Base-by-base conservation (phyloP, 23 red algal species). In the Gracilaria caudata region DNA sequence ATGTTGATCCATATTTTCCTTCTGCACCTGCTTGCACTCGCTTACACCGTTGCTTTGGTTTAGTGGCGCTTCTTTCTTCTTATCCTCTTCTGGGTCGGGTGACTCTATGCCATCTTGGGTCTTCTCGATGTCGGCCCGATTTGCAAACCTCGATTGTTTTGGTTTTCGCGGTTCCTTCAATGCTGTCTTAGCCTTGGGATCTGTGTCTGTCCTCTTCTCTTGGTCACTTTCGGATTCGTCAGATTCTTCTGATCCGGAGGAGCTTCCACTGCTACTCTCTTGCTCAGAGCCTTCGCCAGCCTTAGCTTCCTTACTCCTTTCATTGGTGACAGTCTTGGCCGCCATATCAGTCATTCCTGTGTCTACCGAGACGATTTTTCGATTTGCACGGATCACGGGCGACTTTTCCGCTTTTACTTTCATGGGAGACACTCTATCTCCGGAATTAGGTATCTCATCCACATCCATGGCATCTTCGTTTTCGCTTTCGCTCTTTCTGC, bases 81-180 rank as follows among this genome's bases (percentile, higher is more conserved):
- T 12, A 29, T 60, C 11, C 10, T 29, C 65, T 21, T 71, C 14
- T 41, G 65, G 17, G 39, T 41, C 19, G 1, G 35, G 37, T 19
- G 32, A 36, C 33, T 71, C 65, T 21, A 4, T 2, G 16, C 26
- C 2, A 39, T 71, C 20, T 41, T 14, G 34, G 6, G 4, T 71
- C 17, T 41, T 41, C 37, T 71, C 65, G 19, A 39, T 41, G 20
- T 71, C 65, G 1, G 37, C 33, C 3, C 65, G 65, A 71, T 71
- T 71, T 71, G 35, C 32, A 41, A 71, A 71, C 40, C 65, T 36
- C 1, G 65, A 71, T 28, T 33, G 29, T 39, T 71, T 71, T 17
- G 65, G 19, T 71, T 71, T 71, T 21, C 65, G 65, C 4, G 65
- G 65, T 71, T 71, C 65, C 17, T 71, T 71, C 19, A 41, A 6